phyloP scores from a whole-genome alignment of 2,329 filamentous ascomycete species.

The Nemania sp. region DNA sequence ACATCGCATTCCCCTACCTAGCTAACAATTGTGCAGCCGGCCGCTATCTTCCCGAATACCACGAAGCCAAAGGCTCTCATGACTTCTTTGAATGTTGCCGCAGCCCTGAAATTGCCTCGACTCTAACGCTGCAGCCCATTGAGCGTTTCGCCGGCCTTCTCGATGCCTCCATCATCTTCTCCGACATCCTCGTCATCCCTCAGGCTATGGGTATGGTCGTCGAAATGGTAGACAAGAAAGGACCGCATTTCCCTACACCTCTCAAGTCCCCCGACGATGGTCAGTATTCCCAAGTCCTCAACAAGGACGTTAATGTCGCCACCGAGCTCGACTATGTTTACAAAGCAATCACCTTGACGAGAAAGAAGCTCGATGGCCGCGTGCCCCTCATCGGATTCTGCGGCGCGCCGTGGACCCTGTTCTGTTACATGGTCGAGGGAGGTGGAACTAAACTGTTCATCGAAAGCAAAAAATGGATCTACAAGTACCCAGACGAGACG shows the following conservation, averaged over 20 bases:
- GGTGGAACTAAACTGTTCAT: constrained; percentile 95
- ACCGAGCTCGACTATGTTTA: constrained; percentile 92
- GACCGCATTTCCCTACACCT: constrained; percentile 89
- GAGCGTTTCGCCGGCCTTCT: constrained; percentile 88
- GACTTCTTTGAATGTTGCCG: constrained; percentile 99
- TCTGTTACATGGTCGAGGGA: constrained; percentile 99
- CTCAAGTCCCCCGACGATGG: constrained; percentile 77
- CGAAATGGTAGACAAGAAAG: constrained; percentile 97
- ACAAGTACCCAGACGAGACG: constrained; percentile 79
- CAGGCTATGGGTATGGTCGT: constrained; percentile 99
- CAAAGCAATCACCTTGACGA: constrained; percentile 87
- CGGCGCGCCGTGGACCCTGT: constrained; percentile 92
- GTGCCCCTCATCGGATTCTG: constrained; percentile 97
- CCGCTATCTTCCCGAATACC: constrained; percentile 96
- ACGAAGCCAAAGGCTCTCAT: constrained; percentile 84
- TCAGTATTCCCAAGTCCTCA: constrained; percentile 79
- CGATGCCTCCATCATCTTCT: constrained; percentile 98
- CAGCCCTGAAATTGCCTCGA: constrained; percentile 87
- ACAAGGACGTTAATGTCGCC: constrained; percentile 79
- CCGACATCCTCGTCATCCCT: constrained; percentile 95
- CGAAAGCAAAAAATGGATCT: constrained; percentile 95
- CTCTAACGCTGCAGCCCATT: constrained; percentile 90
- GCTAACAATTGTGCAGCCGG: constrained; percentile 63
- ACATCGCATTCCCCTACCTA: background rate
- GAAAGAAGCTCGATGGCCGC: constrained; percentile 82